Percentiles rank a stretch among this genome's conserved stretches.
These are phyloP conservation scores for Fusarium multiceps DNA, from an alignment of 2,329 filamentous ascomycete genomes.

Conservation along the genomic window DNA sequence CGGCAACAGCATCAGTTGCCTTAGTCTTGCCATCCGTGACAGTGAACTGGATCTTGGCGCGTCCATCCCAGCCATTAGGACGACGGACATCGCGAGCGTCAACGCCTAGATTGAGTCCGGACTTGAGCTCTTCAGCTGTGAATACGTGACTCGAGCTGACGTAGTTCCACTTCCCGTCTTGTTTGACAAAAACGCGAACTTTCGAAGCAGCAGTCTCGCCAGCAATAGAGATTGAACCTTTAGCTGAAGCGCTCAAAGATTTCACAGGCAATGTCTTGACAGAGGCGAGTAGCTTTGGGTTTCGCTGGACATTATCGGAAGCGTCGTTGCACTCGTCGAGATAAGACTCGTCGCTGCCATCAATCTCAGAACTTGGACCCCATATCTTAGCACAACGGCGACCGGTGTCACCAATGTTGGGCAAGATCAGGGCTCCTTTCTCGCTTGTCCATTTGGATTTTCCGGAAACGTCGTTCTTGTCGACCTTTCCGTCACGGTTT, in stretches of 20 bases:
- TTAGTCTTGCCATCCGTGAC: constrained; percentile 40
- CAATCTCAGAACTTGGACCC: constrained; percentile 13
- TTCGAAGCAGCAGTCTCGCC: constrained; percentile 26
- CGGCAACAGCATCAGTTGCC: constrained; percentile 44
- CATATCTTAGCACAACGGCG: constrained; percentile 45
- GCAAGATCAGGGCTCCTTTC: constrained; percentile 51
- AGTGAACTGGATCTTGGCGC: constrained; percentile 45
- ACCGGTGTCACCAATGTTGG: constrained; percentile 52
- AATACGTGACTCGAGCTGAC: constrained; percentile 44
- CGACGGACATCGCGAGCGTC: constrained; percentile 49
- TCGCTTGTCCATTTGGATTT: constrained; percentile 44
- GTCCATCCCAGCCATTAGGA: constrained; percentile 44
- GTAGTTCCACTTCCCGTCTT: constrained; percentile 41
- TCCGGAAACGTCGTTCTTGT: constrained; percentile 35
- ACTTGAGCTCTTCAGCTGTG: constrained; percentile 41
- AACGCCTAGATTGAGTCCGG: constrained; percentile 50
- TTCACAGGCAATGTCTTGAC: constrained; percentile 47
- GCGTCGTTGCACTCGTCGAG: constrained; percentile 52
- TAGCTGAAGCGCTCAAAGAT: constrained; percentile 19
- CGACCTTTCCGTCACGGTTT: constrained; percentile 52
- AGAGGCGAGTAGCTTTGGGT: constrained; percentile 48
- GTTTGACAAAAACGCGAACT: constrained; percentile 47
- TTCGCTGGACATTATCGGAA: constrained; percentile 47
- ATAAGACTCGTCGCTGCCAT: constrained; percentile 30
- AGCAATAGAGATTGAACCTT: constrained; percentile 28